These are phyloP conservation scores for Termitomyces sp. DNA, from an alignment of 768 basidiomycete species.

Conservation along the genomic window DNA sequence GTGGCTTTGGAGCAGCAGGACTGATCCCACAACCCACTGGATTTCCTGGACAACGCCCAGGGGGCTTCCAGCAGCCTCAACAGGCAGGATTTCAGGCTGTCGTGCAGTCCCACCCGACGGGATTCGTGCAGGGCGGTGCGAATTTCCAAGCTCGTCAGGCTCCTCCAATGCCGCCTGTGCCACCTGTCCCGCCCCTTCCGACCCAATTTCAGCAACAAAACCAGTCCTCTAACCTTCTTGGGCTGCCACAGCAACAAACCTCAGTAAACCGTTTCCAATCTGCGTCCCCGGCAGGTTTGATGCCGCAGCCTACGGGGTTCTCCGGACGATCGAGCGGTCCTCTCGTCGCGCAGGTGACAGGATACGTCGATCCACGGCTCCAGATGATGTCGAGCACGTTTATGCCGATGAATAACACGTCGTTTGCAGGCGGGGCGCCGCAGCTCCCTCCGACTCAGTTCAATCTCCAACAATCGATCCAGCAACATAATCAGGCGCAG, in stretches of 20 bases:
- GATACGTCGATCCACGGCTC: slow-evolving; percentile 76
- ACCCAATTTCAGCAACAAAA: slow-evolving; percentile 53
- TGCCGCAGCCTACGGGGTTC: slow-evolving; percentile 58
- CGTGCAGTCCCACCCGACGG: slow-evolving; percentile 48
- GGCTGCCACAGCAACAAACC: slow-evolving; percentile 38
- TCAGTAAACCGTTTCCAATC: slow-evolving; percentile 46
- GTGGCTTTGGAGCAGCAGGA: slow-evolving; percentile 29
- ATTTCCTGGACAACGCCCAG: slow-evolving; percentile 35
- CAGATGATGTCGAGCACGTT: slow-evolving; percentile 90
- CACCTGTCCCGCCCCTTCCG: slow-evolving; percentile 61
- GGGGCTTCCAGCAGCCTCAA: slow-evolving; percentile 54
- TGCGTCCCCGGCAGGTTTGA: slow-evolving; percentile 47
- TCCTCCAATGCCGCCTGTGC: slow-evolving; percentile 21
- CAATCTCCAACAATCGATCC: slow-evolving; percentile 78
- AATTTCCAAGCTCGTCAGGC: slow-evolving; percentile 32
- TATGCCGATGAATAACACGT: slow-evolving; percentile 63
- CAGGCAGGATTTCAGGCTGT: slow-evolving; percentile 45
- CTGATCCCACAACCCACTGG: slow-evolving; percentile 63
- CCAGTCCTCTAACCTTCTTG: slow-evolving; percentile 18
- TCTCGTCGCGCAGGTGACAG: slow-evolving; percentile 71
- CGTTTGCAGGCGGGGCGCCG: slow-evolving; percentile 46
- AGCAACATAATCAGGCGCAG: slow-evolving; percentile 77
- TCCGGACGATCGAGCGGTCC: slow-evolving; percentile 33
- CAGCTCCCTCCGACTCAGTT: slow-evolving; percentile 64
- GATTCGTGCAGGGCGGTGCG: slow-evolving; percentile 32